Conservation (phyloP, 345 rosid species). For the Cardamine resedifolia region DNA sequence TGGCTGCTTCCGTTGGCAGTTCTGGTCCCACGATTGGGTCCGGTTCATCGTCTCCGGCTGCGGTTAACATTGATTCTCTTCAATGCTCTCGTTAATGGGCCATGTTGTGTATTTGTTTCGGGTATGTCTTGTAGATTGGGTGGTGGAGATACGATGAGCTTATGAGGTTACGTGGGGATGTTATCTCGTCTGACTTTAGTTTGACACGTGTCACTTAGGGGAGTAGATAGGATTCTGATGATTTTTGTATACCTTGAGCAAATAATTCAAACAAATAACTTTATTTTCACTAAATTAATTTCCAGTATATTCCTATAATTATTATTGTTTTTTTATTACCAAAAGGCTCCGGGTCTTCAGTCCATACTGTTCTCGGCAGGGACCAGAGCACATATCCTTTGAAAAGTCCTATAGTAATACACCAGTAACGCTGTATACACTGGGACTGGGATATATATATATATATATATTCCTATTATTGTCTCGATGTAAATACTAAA, state of each 20-base stretch:
- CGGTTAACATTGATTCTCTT: conserved; percentile 29
- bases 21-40: conserved; percentile 32
- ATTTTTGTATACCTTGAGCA: conserved; percentile 1
- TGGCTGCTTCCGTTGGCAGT: conserved; percentile 30
- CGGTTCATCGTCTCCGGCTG: conserved; percentile 33
- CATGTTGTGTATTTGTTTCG: conserved; percentile 24
- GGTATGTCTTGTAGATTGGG: conserved; percentile 25
- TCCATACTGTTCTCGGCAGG: neutral
- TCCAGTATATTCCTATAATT: neutral
- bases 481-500: neutral
- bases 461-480: neutral
- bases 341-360: neutral
- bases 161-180: conserved; percentile 24
- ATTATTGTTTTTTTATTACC: neutral
- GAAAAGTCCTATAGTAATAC: neutral
- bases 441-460: no score
- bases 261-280: neutral
- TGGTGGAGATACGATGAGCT: conserved; percentile 32
- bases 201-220: conserved; percentile 19
- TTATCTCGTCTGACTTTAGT: conserved; percentile 22
- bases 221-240: conserved; percentile 20
- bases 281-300: neutral
- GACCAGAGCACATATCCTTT: neutral
- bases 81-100: conserved; percentile 24
- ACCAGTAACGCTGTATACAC: neutral